Conservation (phyloP, 2,329 filamentous ascomycete genomes). For the Lomentospora prolificans region DNA sequence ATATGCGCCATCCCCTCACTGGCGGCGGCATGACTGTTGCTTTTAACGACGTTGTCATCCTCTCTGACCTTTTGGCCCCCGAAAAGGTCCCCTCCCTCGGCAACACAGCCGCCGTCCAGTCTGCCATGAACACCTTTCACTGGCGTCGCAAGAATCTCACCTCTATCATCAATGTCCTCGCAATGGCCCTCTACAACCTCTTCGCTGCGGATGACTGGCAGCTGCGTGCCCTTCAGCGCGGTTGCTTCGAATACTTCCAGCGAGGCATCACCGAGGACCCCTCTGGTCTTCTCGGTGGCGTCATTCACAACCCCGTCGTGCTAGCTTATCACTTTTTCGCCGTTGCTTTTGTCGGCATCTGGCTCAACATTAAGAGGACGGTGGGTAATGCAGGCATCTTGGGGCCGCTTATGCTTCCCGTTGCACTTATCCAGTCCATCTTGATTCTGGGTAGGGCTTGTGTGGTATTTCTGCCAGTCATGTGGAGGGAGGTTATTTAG, state of each 20-base stretch:
- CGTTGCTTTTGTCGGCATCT: constrained; percentile 82
- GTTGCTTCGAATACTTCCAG: constrained; percentile 91
- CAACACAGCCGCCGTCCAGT: constrained; percentile 54
- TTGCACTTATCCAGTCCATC: constrained; percentile 55
- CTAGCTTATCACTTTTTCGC: constrained; percentile 91
- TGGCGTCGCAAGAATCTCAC: constrained; percentile 76
- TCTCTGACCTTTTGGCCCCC: constrained; percentile 65
- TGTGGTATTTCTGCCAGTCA: constrained; percentile 72
- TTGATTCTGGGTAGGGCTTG: constrained; percentile 72
- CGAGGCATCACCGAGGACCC: constrained; percentile 67
- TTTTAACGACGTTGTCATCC: constrained; percentile 78
- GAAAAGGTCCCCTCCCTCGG: constrained; percentile 57
- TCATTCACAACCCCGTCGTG: constrained; percentile 66
- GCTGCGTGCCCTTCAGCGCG: constrained; percentile 70
- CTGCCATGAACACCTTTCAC: constrained; percentile 68
- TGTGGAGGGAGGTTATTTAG: constrained; percentile 23
- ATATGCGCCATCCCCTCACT: constrained; percentile 98
- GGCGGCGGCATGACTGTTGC: constrained; percentile 98
- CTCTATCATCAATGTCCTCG: constrained; percentile 93
- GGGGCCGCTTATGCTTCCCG: constrained; percentile 49
- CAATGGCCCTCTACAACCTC: constrained; percentile 81
- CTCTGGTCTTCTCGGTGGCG: constrained; percentile 68
- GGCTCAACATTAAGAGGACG: constrained; percentile 40
- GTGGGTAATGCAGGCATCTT: constrained; percentile 31
- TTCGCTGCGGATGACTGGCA: constrained; percentile 78